Evolutionary conservation across 2,329 filamentous ascomycete species (phyloP).

Genomic region (Mycosphaerella sp.): DNA sequence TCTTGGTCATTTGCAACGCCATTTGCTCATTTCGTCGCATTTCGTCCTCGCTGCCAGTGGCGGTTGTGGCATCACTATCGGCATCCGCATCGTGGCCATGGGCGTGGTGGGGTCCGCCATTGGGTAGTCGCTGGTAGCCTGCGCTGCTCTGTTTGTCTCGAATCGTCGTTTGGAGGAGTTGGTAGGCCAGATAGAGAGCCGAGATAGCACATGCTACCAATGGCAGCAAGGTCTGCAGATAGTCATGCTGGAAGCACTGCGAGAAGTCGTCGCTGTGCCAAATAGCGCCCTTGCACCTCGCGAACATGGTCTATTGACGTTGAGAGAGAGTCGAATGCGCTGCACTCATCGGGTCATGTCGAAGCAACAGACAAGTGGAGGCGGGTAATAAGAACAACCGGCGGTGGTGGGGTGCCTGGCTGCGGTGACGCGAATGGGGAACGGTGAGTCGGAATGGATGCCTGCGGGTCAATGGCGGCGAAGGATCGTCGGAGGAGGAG

Average conservation of each 20-base stretch:
- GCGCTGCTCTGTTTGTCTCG: slow-evolving; percentile 29
- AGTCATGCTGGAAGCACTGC: slow-evolving; percentile 59
- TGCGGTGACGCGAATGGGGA: slow-evolving; percentile 1
- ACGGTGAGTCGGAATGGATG: slow-evolving; percentile 3
- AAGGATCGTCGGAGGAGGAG: neutral
- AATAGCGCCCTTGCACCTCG: slow-evolving; percentile 50
- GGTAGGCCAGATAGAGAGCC: slow-evolving; percentile 56
- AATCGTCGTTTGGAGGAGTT: slow-evolving; percentile 45
- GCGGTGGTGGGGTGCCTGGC: neutral
- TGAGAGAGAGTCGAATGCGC: neutral
- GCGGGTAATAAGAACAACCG: neutral
- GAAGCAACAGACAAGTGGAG: neutral
- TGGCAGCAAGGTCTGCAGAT: slow-evolving; percentile 74
- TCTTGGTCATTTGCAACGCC: slow-evolving; percentile 51
- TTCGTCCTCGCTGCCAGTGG: slow-evolving; percentile 44
- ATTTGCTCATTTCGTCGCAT: slow-evolving; percentile 51
- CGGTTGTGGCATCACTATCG: slow-evolving; percentile 31
- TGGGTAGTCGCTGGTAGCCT: slow-evolving; percentile 46
- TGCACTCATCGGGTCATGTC: slow-evolving; percentile 11
- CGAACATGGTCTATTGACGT: slow-evolving; percentile 37
- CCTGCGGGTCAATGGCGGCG: neutral
- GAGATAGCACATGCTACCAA: slow-evolving; percentile 65
- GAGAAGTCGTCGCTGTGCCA: slow-evolving; percentile 59
- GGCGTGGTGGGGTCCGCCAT: slow-evolving; percentile 31
- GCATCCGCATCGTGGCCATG: slow-evolving; percentile 18